A percentile compares a stretch with the other conserved stretches of the same genome.
phyloP scores from a whole-genome alignment of 768 basidiomycete genomes.

The Termitomyces heimii region DNA sequence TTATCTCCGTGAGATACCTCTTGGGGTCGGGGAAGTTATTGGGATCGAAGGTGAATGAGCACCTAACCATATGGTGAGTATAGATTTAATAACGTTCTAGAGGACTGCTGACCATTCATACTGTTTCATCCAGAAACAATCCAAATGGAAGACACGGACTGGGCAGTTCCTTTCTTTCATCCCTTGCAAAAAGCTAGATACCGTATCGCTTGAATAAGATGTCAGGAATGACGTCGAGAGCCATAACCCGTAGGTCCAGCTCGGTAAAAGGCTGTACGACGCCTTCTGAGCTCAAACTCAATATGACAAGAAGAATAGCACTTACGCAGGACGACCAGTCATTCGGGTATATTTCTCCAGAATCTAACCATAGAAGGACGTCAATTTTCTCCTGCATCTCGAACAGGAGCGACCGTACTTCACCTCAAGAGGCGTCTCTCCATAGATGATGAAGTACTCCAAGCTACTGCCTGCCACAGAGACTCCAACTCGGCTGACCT shows the following conservation, averaged over 20 bases:
- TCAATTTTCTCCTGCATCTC: not conserved
- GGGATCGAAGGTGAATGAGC: constrained; percentile 72
- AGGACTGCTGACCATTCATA: constrained; percentile 47
- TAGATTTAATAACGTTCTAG: not conserved
- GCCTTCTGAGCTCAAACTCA: constrained; percentile 15
- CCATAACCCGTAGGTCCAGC: constrained; percentile 78
- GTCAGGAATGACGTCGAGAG: constrained; percentile 75
- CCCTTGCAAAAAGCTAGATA: constrained; percentile 63
- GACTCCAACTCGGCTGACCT: constrained; percentile 57
- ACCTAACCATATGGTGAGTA: constrained; percentile 34
- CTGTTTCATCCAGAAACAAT: constrained; percentile 75
- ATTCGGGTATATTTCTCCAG: constrained; percentile 56
- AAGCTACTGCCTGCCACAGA: constrained; percentile 57
- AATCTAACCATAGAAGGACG: constrained; percentile 31
- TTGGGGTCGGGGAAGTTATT: constrained; percentile 72
- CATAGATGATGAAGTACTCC: constrained; percentile 71
- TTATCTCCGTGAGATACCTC: constrained; percentile 55
- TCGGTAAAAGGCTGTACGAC: constrained; percentile 48
- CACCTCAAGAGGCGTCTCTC: constrained; percentile 59
- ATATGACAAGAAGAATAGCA: not conserved
- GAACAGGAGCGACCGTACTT: constrained; percentile 10
- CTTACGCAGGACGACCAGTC: constrained; percentile 57
- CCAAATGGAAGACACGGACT: constrained; percentile 70
- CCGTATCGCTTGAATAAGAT: constrained; percentile 60
- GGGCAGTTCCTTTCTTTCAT: constrained; percentile 59